Evolutionary conservation across 768 basidiomycete genomes (phyloP).

Genomic region (Suillus luteus): DNA sequence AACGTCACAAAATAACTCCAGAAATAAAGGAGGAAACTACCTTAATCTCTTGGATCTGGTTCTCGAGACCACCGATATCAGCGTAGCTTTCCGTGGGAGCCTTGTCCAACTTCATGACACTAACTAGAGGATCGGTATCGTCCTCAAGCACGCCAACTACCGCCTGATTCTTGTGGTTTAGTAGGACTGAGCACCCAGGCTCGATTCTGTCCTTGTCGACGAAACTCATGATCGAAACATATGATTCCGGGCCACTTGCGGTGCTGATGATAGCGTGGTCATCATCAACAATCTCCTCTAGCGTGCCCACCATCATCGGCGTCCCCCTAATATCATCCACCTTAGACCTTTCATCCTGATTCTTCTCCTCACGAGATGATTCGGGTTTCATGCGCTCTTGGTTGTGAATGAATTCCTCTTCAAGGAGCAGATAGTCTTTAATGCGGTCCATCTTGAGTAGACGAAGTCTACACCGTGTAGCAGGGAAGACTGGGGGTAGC

Average conservation of each 20-base stretch:
- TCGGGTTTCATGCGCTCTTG: constrained; percentile 91
- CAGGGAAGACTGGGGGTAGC: constrained; percentile 90
- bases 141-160: constrained; percentile 96
- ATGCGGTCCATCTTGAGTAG: constrained; percentile 97
- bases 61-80: constrained; percentile 95
- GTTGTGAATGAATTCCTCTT: constrained; percentile 93
- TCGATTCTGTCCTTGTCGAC: constrained; percentile 98
- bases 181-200: constrained; percentile 90
- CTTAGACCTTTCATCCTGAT: constrained; percentile 89
- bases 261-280: constrained; percentile 99
- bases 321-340: constrained; percentile 94
- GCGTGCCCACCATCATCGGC: constrained; percentile 97
- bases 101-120: constrained; percentile 99
- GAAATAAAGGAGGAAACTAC: constrained; percentile 36
- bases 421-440: constrained; percentile 95
- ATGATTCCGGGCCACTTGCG: constrained; percentile 92
- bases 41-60: constrained; percentile 99
- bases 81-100: constrained; percentile 99
- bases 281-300: constrained; percentile 98
- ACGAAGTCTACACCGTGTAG: constrained; percentile 92
- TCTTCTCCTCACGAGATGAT: constrained; percentile 88
- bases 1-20: background rate
- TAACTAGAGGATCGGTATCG: constrained; percentile 94
- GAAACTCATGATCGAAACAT: constrained; percentile 96
- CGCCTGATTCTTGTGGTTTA: constrained; percentile 95